Evolutionary conservation across 306 rosid species (phyloP).

Genomic region (Cucurbita pepo): DNA sequence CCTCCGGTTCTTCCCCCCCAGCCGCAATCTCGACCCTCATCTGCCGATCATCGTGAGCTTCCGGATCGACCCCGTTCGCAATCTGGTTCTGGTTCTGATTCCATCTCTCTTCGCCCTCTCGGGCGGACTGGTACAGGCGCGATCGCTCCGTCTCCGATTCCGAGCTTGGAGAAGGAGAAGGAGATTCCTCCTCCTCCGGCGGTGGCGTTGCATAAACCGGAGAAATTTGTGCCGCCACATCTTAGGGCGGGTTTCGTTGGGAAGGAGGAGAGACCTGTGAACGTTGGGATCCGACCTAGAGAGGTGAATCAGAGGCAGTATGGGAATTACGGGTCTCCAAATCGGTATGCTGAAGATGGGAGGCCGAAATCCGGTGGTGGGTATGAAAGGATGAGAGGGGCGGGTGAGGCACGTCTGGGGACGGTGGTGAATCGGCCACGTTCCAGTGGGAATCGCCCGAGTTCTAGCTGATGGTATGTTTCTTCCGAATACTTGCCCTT

Average conservation of each 20-base stretch:
- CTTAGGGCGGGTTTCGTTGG: slow-evolving; percentile 66
- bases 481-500: background rate
- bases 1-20: slow-evolving; percentile 3
- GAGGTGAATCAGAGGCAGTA: slow-evolving; percentile 16
- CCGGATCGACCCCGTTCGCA: slow-evolving; percentile 21
- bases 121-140: slow-evolving; percentile 37
- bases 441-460: slow-evolving; percentile 27
- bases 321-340: slow-evolving; percentile 18
- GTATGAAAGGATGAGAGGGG: slow-evolving; percentile 30
- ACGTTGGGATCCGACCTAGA: slow-evolving; percentile 23
- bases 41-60: slow-evolving; percentile 3
- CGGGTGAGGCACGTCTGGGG: slow-evolving; percentile 23
- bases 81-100: slow-evolving; percentile 16
- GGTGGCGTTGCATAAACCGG: slow-evolving; percentile 17
- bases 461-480: slow-evolving; percentile 23
- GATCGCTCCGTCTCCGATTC: slow-evolving; percentile 12
- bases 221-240: slow-evolving; percentile 74
- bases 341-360: slow-evolving; percentile 21
- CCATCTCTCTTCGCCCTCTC: slow-evolving; percentile 62
- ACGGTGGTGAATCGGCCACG: slow-evolving; percentile 27
- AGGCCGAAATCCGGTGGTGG: slow-evolving; percentile 62
- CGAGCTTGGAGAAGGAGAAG: slow-evolving; percentile 20
- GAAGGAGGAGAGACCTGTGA: slow-evolving; percentile 24
- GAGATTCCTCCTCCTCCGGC: slow-evolving; percentile 8
- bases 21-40: slow-evolving; percentile 6